Evolutionary conservation across 2,329 filamentous ascomycete genomes (phyloP).

Genomic region (Apiospora saccharicola): DNA sequence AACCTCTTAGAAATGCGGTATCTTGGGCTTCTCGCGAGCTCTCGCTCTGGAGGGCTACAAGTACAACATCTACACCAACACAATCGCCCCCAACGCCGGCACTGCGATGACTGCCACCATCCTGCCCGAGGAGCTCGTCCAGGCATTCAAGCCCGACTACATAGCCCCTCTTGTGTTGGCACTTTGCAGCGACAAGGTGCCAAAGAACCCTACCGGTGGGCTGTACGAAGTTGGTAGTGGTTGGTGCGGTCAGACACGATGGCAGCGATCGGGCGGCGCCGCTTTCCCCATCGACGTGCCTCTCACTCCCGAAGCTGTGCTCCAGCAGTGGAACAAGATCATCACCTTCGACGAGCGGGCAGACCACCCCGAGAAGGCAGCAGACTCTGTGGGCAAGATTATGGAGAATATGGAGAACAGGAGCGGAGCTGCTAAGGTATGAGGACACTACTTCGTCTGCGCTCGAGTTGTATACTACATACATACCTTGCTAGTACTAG

Average conservation of each 20-base stretch:
- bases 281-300: slow-evolving; percentile 88
- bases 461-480: slow-evolving; percentile 34
- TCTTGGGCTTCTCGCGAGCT: slow-evolving; percentile 93
- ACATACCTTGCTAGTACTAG: slow-evolving; percentile 37
- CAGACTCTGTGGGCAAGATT: slow-evolving; percentile 78
- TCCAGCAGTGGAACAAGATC: slow-evolving; percentile 79
- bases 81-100: slow-evolving; percentile 95
- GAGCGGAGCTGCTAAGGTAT: slow-evolving; percentile 66
- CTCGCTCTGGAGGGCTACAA: slow-evolving; percentile 92
- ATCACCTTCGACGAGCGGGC: slow-evolving; percentile 87
- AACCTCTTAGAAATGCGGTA: slow-evolving; percentile 76
- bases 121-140: slow-evolving; percentile 95
- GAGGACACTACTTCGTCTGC: slow-evolving; percentile 45
- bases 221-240: slow-evolving; percentile 96
- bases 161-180: slow-evolving; percentile 92
- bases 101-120: slow-evolving; percentile 94
- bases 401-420: slow-evolving; percentile 87
- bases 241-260: slow-evolving; percentile 91
- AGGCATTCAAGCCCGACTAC: slow-evolving; percentile 99
- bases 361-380: slow-evolving; percentile 82
- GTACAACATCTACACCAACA: slow-evolving; percentile 98
- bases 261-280: slow-evolving; percentile 90
- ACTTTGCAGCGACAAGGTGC: slow-evolving; percentile 85
- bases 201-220: slow-evolving; percentile 81
- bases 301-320: slow-evolving; percentile 84